Evolutionary conservation across 1,284 basidiomycete genomes (phyloP).

Genomic region (Trametes versicolor): DNA sequence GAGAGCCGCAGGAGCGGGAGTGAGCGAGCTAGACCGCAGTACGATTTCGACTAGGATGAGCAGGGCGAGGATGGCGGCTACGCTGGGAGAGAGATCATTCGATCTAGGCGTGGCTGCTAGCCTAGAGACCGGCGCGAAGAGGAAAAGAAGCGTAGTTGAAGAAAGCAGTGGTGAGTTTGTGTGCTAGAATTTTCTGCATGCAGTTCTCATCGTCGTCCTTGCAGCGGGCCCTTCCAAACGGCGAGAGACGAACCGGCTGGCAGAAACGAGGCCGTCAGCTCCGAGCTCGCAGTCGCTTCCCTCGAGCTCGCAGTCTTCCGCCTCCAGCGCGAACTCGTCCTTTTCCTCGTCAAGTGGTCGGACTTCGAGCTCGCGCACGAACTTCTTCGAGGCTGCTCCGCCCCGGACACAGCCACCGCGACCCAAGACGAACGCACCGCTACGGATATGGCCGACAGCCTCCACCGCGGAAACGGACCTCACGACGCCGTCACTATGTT

Average conservation of each 20-base stretch:
- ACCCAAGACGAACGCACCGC: slow-evolving; percentile 10
- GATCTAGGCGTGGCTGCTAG: slow-evolving; percentile 33
- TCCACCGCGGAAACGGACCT: slow-evolving; percentile 42
- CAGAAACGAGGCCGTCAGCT: neutral
- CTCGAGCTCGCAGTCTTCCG: slow-evolving; percentile 22
- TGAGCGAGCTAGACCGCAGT: slow-evolving; percentile 21
- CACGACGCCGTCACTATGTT: slow-evolving; percentile 73
- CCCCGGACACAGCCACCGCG: slow-evolving; percentile 25
- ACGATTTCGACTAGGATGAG: slow-evolving; percentile 25
- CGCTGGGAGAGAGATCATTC: slow-evolving; percentile 36
- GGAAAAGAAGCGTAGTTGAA: slow-evolving; percentile 34
- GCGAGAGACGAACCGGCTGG: slow-evolving; percentile 16
- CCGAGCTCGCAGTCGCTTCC: slow-evolving; percentile 20
- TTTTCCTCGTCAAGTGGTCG: slow-evolving; percentile 17
- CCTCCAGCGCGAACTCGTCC: slow-evolving; percentile 14
- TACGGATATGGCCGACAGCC: slow-evolving; percentile 41
- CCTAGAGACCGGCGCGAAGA: slow-evolving; percentile 38
- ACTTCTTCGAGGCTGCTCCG: slow-evolving; percentile 16
- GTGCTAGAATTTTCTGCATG: neutral
- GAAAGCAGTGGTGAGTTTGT: slow-evolving; percentile 27
- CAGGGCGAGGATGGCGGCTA: slow-evolving; percentile 32
- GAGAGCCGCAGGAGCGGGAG: slow-evolving; percentile 28
- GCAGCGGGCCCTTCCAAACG: slow-evolving; percentile 32
- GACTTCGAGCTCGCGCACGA: slow-evolving; percentile 19
- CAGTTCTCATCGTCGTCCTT: neutral